Base-by-base conservation (phyloP, 495 filamentous ascomycete species). In the Aspergillus nanangensis region DNA sequence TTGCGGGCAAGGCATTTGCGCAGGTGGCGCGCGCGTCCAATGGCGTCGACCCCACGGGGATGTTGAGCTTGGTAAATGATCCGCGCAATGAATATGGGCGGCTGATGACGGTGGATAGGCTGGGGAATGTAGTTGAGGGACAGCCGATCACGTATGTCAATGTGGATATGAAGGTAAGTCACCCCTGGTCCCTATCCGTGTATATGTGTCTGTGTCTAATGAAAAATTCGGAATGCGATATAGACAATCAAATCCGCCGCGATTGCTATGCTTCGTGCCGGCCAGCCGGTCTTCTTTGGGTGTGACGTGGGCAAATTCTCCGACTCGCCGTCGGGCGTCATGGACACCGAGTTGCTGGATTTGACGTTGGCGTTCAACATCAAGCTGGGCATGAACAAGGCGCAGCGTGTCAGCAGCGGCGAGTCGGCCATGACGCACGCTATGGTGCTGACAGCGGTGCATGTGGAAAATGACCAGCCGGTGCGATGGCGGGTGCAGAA, bases 401-500 rank as follows among this genome's bases (percentile, higher is more conserved):
- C 83, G 2, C 75, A 86, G 39, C 62, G 88, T 0, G 66, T 94
- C 11, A 63, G 75, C 48, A 83, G 81, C 0, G 81, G 84, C 4
- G 89, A 93, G 66, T 80, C 76, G 17, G 67, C 72, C 5, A 92
- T 95, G 89, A 95, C 88, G 7, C 89, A 93, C 56, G 89, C 89
- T 0, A 95, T 95, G 89, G 87, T 93, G 2, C 65, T 95, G 36
- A 94, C 87, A 3, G 90, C 76, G 0, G 89, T 94, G 37, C 87
- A 94, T 60, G 50, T 94, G 8, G 76, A 82, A 42, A 71, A 80
- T 27, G 81, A 77, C 0, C 72, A 77, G 56, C 70, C 82, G 2
- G 77, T 86, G 3, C 69, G 88, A 40, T 94, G 89, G 89, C 66
- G 88, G 22, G 87, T 95, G 37, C 86, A 95, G 72, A 95, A 95